Conservation (phyloP, 2,329 filamentous ascomycete species). For the Dothideomycetes sp. region DNA sequence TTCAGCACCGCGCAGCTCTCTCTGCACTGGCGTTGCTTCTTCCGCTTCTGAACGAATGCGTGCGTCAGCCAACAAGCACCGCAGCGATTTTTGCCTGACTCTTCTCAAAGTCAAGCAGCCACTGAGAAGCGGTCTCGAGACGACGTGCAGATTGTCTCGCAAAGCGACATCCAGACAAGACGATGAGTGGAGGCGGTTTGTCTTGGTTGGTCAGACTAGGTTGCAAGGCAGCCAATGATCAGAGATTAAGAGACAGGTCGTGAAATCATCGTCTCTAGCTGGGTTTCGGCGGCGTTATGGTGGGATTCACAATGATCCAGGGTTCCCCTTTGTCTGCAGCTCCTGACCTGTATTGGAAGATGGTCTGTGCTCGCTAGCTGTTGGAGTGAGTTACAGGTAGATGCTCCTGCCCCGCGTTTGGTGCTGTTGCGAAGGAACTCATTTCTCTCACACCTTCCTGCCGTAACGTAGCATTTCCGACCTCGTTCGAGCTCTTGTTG, state of each 20-base stretch:
- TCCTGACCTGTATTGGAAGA: constrained; percentile 11
- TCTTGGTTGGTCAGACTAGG: neutral
- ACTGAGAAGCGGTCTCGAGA: constrained; percentile 4
- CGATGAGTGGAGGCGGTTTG: neutral
- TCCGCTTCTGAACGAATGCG: neutral
- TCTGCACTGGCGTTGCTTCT: constrained; percentile 4
- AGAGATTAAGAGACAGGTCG: constrained; percentile 3
- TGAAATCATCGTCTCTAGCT: constrained; percentile 10
- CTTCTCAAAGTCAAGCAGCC: neutral
- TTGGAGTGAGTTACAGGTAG: no score
- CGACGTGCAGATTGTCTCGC: neutral
- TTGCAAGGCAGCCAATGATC: constrained; percentile 1
- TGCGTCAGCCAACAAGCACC: constrained; percentile 1
- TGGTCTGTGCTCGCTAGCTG: no score
- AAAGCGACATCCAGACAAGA: constrained; percentile 1
- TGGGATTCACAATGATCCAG: constrained; percentile 10
- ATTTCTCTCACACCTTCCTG: constrained; percentile 9
- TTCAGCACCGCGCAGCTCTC: neutral
- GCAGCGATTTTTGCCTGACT: neutral
- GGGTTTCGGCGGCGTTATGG: constrained; percentile 10
- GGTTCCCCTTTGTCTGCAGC: neutral
- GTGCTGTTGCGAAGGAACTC: constrained; percentile 8
- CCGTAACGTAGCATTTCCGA: constrained; percentile 5
- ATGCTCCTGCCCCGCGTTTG: constrained; percentile 11
- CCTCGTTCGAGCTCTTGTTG: constrained; percentile 5